Evolutionary conservation across 345 rosid genomes (phyloP).

Genomic region (Mangifera indica): DNA sequence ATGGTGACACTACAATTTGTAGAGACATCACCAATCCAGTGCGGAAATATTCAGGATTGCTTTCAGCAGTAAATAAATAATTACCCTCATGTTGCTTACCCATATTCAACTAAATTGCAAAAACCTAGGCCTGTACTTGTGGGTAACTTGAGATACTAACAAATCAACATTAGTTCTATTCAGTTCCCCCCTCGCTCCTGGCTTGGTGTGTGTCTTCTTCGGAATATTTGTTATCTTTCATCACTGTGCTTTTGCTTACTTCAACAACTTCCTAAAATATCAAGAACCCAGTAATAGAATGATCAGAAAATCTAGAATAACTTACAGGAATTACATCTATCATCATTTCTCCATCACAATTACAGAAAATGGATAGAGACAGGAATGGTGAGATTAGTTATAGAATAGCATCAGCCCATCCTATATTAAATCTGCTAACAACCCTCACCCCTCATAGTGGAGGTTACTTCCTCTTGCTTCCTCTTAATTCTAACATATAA

Average conservation of each 20-base stretch:
- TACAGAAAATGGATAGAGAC: no score
- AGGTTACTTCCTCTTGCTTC: no score
- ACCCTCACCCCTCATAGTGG: no score
- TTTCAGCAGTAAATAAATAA: background rate
- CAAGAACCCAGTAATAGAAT: background rate
- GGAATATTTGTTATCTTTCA: slow-evolving; percentile 22
- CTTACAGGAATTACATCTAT: no score
- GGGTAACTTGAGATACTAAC: background rate
- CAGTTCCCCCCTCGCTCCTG: slow-evolving; percentile 21
- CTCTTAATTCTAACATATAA: no score
- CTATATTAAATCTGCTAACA: no score
- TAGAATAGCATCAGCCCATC: no score
- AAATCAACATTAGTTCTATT: background rate
- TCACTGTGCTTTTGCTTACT: slow-evolving; percentile 6
- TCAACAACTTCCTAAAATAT: slow-evolving; percentile 24
- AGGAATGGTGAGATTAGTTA: no score
- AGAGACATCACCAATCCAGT: background rate
- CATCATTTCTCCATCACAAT: no score
- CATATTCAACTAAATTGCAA: background rate
- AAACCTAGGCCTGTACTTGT: slow-evolving; percentile 4
- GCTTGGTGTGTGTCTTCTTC: slow-evolving; percentile 22
- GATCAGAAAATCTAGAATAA: background rate
- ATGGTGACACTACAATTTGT: background rate
- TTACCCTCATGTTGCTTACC: slow-evolving; percentile 6
- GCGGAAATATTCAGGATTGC: background rate